A percentile compares a stretch with the other conserved stretches of the same genome.
phyloP scores from a whole-genome alignment of 2,329 filamentous ascomycete species.

The Pseudogymnoascus sp. region DNA sequence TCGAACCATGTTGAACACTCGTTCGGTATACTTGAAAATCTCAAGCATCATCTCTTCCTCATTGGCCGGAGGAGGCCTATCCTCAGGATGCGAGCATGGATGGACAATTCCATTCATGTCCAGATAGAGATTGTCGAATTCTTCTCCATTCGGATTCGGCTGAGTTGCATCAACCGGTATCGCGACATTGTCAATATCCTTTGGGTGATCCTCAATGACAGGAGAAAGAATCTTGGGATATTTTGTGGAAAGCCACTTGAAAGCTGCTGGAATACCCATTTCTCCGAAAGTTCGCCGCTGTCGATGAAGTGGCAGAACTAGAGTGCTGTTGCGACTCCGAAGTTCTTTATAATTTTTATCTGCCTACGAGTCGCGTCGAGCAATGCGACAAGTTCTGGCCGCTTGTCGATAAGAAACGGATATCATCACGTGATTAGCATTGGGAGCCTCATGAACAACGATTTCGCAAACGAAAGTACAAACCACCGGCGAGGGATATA shows the following conservation, averaged over 20 bases:
- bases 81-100: conserved; percentile 95
- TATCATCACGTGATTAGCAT: background rate
- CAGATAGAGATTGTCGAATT: conserved; percentile 95
- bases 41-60: conserved; percentile 99
- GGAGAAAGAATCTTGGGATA: conserved; percentile 95
- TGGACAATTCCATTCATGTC: conserved; percentile 99
- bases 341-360: conserved; percentile 5
- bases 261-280: conserved; percentile 88
- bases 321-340: conserved; percentile 4
- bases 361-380: background rate
- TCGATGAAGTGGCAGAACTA: conserved; percentile 3
- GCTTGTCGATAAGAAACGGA: conserved; percentile 4
- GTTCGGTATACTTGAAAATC: conserved; percentile 96
- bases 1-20: conserved; percentile 96
- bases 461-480: background rate
- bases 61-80: conserved; percentile 79
- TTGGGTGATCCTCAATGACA: conserved; percentile 78
- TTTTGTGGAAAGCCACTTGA: conserved; percentile 84
- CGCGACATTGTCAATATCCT: conserved; percentile 72
- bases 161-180: conserved; percentile 79
- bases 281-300: background rate
- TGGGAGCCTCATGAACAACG: background rate
- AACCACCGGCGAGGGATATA: background rate
- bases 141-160: conserved; percentile 93
- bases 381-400: background rate